These are phyloP conservation scores for Neoascochyta sp. DNA, from an alignment of 2,329 filamentous ascomycete species.

Conservation along the genomic window DNA sequence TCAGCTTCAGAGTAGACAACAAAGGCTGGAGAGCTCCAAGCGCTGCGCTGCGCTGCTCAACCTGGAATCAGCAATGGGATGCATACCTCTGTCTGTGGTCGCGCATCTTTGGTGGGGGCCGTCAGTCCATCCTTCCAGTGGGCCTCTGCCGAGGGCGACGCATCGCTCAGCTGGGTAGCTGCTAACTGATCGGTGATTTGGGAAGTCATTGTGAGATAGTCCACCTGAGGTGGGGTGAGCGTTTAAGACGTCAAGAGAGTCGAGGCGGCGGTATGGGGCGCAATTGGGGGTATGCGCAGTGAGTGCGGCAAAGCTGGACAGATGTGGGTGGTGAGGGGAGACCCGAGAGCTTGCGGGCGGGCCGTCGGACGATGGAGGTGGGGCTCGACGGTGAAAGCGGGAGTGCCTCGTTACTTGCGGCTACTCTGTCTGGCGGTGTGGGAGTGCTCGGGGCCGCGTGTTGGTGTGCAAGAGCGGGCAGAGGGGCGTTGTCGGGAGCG, in stretches of 20 bases:
- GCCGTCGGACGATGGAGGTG: conserved; percentile 10
- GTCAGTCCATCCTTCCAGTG: conserved; percentile 75
- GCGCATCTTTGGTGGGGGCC: conserved; percentile 67
- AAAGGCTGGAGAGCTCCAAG: background rate
- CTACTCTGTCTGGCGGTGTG: too few species aligned
- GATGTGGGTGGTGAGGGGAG: conserved; percentile 13
- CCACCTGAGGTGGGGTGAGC: conserved; percentile 23
- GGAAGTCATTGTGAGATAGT: conserved; percentile 43
- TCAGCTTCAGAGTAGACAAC: conserved; percentile 4
- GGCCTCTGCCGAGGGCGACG: conserved; percentile 48
- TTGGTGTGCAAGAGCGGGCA: conserved; percentile 6
- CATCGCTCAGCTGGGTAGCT: conserved; percentile 52
- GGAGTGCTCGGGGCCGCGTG: conserved; percentile 8
- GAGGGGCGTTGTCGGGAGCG: too few species aligned
- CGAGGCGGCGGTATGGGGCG: conserved; percentile 6
- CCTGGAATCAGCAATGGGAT: background rate
- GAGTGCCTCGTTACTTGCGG: conserved; percentile 15
- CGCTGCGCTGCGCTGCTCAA: background rate
- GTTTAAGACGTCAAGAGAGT: conserved; percentile 14
- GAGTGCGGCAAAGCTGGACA: conserved; percentile 14
- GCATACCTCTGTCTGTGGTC: conserved; percentile 75
- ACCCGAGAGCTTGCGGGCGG: conserved; percentile 12
- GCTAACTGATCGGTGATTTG: conserved; percentile 56
- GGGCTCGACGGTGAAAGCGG: conserved; percentile 11
- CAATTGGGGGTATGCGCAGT: conserved; percentile 15